These are phyloP conservation scores for Tolypocladium pustulatum DNA, from an alignment of 2,329 filamentous ascomycete genomes.

Conservation along the genomic window DNA sequence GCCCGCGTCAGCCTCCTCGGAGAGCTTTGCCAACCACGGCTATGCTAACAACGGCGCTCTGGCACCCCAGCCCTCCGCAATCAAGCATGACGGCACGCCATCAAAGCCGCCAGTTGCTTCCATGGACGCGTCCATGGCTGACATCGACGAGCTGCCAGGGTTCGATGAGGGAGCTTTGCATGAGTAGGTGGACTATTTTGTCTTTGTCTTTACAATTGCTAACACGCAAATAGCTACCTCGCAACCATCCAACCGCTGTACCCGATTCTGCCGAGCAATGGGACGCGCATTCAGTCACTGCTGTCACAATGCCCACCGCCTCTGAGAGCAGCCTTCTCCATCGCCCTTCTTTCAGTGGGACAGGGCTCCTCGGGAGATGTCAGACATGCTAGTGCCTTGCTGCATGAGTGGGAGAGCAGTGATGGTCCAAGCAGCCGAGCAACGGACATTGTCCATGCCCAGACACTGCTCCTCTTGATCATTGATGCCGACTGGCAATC, in stretches of 20 bases:
- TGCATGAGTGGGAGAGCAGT: slow-evolving; percentile 41
- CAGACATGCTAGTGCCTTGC: slow-evolving; percentile 33
- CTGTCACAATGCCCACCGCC: slow-evolving; percentile 44
- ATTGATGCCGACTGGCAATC: slow-evolving; percentile 48
- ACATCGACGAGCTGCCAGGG: slow-evolving; percentile 20
- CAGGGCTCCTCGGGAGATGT: slow-evolving; percentile 28
- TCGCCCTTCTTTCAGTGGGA: slow-evolving; percentile 49
- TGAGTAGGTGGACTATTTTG: slow-evolving; percentile 24
- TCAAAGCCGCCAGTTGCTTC: slow-evolving; percentile 22
- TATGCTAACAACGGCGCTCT: slow-evolving; percentile 32
- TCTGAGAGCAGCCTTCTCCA: slow-evolving; percentile 53
- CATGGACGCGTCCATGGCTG: slow-evolving; percentile 24
- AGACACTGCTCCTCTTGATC: slow-evolving; percentile 55
- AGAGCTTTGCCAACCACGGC: slow-evolving; percentile 13
- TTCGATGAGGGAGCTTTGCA: slow-evolving; percentile 35
- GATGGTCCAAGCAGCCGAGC: slow-evolving; percentile 25
- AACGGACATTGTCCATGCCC: slow-evolving; percentile 49
- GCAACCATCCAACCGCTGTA: slow-evolving; percentile 55
- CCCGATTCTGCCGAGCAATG: slow-evolving; percentile 52
- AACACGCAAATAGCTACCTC: slow-evolving; percentile 40
- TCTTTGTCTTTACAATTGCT: background rate
- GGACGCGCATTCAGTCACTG: slow-evolving; percentile 42
- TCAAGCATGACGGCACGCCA: slow-evolving; percentile 26
- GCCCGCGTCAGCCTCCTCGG: slow-evolving; percentile 25
- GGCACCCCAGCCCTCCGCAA: slow-evolving; percentile 32